Base-by-base conservation (phyloP, 73 alveolate genomes). In the Tetrahymena malaccensis region DNA sequence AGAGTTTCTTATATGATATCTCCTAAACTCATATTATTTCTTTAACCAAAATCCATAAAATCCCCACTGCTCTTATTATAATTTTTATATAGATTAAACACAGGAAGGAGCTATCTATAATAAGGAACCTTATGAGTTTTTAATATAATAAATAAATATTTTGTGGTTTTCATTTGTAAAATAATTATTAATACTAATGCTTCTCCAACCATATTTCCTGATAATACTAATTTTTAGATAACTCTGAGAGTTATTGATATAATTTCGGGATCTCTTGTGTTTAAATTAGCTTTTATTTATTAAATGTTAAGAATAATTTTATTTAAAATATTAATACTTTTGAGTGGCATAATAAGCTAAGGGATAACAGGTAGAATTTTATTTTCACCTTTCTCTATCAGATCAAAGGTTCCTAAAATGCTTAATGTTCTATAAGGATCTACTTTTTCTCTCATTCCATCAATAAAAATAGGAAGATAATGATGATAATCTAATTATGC, bases 351-450 rank as follows among this genome's bases (percentile, higher is more conserved):
- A 85, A 99, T 98, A 96, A 99, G 98, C 97, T 99, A 99, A 12
- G 99, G 99, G 96, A 99, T 99, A 96, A 99, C 99, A 40, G 99
- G 99, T 96, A 99, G 98, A 85, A 99, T 98, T 96, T 99, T 99
- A 94, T 99, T 98, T 16, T 99, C 99, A 27, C 99, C 99, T 94
- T 98, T 97, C 35, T 98, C 99, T 35, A 99, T 98, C 96, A 99
- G 95, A 96, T 98, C 99, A 97, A 96, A 98, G 50, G 99, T 97
- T 37, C 99, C 99, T 93, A 99, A 98, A 37, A 99, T 99, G 94
- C 99, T 99, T 95, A 99, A 98, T 97, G 99, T 99, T 95, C 99
- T 98, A 96, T 99, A 99, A 43, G 99, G 99, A 56, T 99, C 99
- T 93, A 98, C 98, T 96, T 98, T 99, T 95, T 99, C 89, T 31